Conservation (phyloP, 305 asterid genomes). For the Solanum hybrid region DNA sequence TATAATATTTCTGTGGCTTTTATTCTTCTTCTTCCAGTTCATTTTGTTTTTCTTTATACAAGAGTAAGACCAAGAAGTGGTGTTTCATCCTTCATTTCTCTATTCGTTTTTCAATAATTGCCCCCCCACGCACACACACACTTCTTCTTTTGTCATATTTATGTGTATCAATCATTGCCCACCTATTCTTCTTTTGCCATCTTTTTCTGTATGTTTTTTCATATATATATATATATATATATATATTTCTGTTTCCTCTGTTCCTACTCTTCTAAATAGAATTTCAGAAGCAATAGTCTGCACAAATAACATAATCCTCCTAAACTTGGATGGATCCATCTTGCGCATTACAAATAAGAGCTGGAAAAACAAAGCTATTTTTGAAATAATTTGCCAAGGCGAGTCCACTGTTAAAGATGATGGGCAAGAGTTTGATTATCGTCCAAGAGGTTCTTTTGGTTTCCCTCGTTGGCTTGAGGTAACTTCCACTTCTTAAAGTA, state of each 20-base stretch:
- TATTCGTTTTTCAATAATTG: background rate
- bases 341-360: conserved; percentile 76
- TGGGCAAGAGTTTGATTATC: conserved; percentile 64
- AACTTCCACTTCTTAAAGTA: conserved; percentile 15
- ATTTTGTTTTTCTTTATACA: background rate
- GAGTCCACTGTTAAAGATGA: conserved; percentile 48
- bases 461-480: conserved; percentile 97
- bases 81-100: background rate
- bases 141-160: background rate
- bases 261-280: conserved; percentile 1
- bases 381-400: conserved; percentile 68
- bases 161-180: background rate
- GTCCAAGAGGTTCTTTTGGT: conserved; percentile 75
- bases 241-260: too few species aligned
- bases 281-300: conserved; percentile 80
- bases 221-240: background rate
- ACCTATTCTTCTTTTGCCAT: background rate
- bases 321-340: conserved; percentile 67
- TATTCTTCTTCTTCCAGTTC: background rate
- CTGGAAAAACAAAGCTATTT: conserved; percentile 45
- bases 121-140: too few species aligned
- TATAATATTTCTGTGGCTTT: background rate
- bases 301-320: conserved; percentile 81
- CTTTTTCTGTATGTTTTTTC: background rate
- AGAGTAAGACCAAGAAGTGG: background rate